Evolutionary conservation across 345 rosid species (phyloP), one percentile per base, ranked within the genome.

Genomic region (Citrus cavaleriei): DNA sequence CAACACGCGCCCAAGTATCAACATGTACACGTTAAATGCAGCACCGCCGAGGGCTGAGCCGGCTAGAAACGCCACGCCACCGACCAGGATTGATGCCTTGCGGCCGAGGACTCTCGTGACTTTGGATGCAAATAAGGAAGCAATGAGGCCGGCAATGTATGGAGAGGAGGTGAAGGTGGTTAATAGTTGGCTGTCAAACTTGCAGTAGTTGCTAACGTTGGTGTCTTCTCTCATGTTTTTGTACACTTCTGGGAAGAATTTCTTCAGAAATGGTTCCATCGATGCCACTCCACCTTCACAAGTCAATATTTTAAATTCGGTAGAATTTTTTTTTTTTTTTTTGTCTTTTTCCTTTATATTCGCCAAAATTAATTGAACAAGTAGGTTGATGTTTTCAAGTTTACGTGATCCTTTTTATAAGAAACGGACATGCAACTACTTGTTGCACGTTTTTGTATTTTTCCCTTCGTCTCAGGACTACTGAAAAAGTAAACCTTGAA

Each of bases 41-140:
- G 88, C 88, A 37, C 91, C 90, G 0, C 87, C 88, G 18, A 94
- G 89, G 78, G 88, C 87, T 30, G 95, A 73, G 22, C 93, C 94
- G 7, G 89, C 81, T 0, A 94, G 95, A 76, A 92, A 91, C 2
- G 89, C 86, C 3, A 79, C 84, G 8, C 95, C 93, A 10, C 93
- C 92, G 1, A 76, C 59, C 32, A 92, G 85, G 49, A 94, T 90
- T 3, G 94, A 91, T 10, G 90, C 86, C 79, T 87, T 92, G 81
- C 94, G 90, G 27, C 95, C 97, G 35, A 81, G 86, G 40, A 78
- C 72, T 78, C 87, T 83, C 14, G 94, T 91, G 73, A 92, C 80
- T 0, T 81, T 77, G 0, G 95, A 90, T 55, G 98, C 97, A 0
- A 90, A 78, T 77, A 91, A 83, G 77, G 90, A 80, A 84, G 93